Evolutionary conservation across 768 basidiomycete genomes (phyloP), one percentile per base, ranked within the genome.

Genomic region (Amanita muscaria): DNA sequence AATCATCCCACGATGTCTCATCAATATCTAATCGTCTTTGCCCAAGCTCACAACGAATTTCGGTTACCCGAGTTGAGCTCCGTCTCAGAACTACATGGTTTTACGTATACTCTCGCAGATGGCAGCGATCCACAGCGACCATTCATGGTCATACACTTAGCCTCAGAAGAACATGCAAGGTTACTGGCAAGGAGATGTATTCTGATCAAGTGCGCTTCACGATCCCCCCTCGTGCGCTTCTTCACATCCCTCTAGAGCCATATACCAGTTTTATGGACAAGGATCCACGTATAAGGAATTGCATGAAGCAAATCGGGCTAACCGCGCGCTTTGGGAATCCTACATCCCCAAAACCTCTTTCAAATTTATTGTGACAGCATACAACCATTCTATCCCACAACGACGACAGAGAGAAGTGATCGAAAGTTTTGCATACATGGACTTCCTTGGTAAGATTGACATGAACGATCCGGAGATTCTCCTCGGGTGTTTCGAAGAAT

Each of bases 401-500:
- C 58, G 62, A 30, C 72, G 82, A 12, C 85, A 88, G 52, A 70
- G 64, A 47, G 65, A 74, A 11, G 67, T 87, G 33, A 77, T 94
- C 34, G 82, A 91, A 56, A 72, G 72, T 51, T 97, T 99, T 60
- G 62, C 72, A 2, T 96, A 89, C 57, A 90, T 97, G 85, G 79
- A 66, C 15, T 81, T 91, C 50, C 60, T 71, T 46, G 92, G 92
- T 10, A 75, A 75, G 53, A 88, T 96, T 52, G 79, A 86, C 43
- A 76, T 98, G 76, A 81, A 79, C 49, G 68, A 69, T 34, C 87
- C 93, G 0, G 78, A 90, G 34, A 74, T 90, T 23, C 72, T 72
- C 7, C 64, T 89, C 19, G 75, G 77, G 0, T 79, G 83, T 40
- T 87, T 84, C 44, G 93, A 96, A 68, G 92, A 94, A 66, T 94